Evolutionary conservation across 805 yeast genomes (phyloP), one percentile per base, ranked within the genome.

Genomic region (Torulaspora microellipsoides): DNA sequence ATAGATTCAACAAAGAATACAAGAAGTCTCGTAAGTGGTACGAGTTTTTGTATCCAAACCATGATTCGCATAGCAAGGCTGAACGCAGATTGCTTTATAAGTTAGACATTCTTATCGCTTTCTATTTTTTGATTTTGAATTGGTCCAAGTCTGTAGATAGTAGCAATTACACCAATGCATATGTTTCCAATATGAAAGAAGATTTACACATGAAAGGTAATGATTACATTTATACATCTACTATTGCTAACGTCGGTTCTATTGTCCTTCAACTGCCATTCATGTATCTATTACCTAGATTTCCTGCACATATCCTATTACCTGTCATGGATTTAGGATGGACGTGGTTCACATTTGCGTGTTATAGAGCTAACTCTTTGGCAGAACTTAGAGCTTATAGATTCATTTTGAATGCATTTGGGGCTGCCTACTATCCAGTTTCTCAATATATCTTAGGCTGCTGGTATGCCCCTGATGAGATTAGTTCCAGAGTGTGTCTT

Each of bases 121-220:
- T 73, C 31, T 80, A 79, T 52, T 71, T 82, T 9, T 73, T 80
- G 55, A 62, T 79, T 53, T 74, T 78, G 11, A 81, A 81, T 62
- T 83, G 85, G 84, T 77, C 82, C 42, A 82, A 82, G 58, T 77
- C 78, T 42, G 65, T 83, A 38, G 88, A 83, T 55, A 73, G 72
- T 43, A 68, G 76, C 35, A 83, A 82, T 59, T 65, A 78, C 43
- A 75, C 77, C 34, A 80, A 79, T 56, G 89, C 89, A 1, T 83
- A 82, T 52, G 80, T 80, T 30, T 73, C 81, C 23, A 81, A 84
- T 15, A 72, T 84, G 78, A 67, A 73, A 48, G 80, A 76, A 53
- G 81, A 71, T 40, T 65, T 83, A 30, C 67, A 72, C 2, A 74
- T 85, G 74, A 57, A 69, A 42, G 84, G 84, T 11, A 80, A 81